Base-by-base conservation (phyloP, 371 early-diverging fungal genomes). In the Thermomucor indicae-seudaticae region DNA sequence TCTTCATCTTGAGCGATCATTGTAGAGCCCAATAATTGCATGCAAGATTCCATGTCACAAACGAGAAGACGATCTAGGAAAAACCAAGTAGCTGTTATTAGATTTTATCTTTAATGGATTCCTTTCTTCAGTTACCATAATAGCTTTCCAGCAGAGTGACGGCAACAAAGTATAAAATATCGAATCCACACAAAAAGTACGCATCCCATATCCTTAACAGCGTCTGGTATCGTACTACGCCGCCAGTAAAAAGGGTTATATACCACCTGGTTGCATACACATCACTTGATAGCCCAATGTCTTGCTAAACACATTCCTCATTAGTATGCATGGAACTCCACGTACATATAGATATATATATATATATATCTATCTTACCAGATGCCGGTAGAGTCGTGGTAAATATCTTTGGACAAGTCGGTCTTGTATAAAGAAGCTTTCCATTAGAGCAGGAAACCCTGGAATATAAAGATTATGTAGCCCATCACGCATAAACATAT, bases 251-350 rank as follows among this genome's bases (percentile, higher is more conserved):
- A 20, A 84, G 58, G 0, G 85, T 84, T 29, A 82, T 80, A 31
- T 82, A 84, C 85, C 85, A 84, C 20, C 78, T 71, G 1, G 83
- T 81, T 4, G 83, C 71, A 62, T 79, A 85, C 10, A 75, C 67
- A 12, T 71, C 72, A 7, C 71, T 79, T 0, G 67, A 58, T 28
- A 84, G 55, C 7, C 72, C 78, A 50, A 81, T 55, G 0, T 62
- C 65, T 40, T 64, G 51, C 80, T 82, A 46, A 29, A n/a, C 32
- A 29, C 14, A 16, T n/a, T n/a, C n/a, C n/a, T n/a, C n/a, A n/a
- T n/a, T n/a, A n/a, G n/a, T n/a, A n/a, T n/a, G n/a, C n/a, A n/a
- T n/a, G n/a, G n/a, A n/a, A n/a, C n/a, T n/a, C n/a, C n/a, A n/a
- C n/a, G n/a, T n/a, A n/a, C n/a, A n/a, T n/a, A n/a, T n/a, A n/a